These are phyloP conservation scores for Erysimum cheiri DNA, from an alignment of 441 rosid species.

Conservation along the genomic window DNA sequence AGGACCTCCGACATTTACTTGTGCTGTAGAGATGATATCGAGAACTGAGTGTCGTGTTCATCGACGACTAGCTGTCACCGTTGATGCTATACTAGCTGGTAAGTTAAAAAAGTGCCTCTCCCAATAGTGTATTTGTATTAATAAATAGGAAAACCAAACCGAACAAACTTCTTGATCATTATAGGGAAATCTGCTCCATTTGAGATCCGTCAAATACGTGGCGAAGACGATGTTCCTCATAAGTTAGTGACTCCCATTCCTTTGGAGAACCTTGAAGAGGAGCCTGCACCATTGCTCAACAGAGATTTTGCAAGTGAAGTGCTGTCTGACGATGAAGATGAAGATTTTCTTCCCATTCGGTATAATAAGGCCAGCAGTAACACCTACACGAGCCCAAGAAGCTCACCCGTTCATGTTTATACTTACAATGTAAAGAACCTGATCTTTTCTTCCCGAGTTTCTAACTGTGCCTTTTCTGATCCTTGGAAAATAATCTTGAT, in stretches of 20 bases:
- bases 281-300: conserved; percentile 46
- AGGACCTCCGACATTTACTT: conserved; percentile 87
- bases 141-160: conserved; percentile 5
- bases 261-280: conserved; percentile 49
- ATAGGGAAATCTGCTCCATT: conserved; percentile 80
- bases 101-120: conserved; percentile 20
- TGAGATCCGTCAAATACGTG: conserved; percentile 74
- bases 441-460: conserved; percentile 17
- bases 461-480: conserved; percentile 5
- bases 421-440: conserved; percentile 68
- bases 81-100: conserved; percentile 91
- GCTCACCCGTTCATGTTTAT: conserved; percentile 64
- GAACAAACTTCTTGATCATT: conserved; percentile 29
- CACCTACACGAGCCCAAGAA: conserved; percentile 51
- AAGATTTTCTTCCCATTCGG: conserved; percentile 46
- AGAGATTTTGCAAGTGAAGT: conserved; percentile 45
- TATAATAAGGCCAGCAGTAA: conserved; percentile 47
- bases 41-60: conserved; percentile 83
- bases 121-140: neutral
- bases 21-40: conserved; percentile 91
- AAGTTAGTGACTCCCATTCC: conserved; percentile 45
- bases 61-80: conserved; percentile 84
- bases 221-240: conserved; percentile 52
- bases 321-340: conserved; percentile 64
- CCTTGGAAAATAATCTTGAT: conserved; percentile 13